Percentiles rank a stretch among this genome's conserved stretches.
Conservation (phyloP, 495 filamentous ascomycete genomes). For the Delitschia confertaspora region DNA sequence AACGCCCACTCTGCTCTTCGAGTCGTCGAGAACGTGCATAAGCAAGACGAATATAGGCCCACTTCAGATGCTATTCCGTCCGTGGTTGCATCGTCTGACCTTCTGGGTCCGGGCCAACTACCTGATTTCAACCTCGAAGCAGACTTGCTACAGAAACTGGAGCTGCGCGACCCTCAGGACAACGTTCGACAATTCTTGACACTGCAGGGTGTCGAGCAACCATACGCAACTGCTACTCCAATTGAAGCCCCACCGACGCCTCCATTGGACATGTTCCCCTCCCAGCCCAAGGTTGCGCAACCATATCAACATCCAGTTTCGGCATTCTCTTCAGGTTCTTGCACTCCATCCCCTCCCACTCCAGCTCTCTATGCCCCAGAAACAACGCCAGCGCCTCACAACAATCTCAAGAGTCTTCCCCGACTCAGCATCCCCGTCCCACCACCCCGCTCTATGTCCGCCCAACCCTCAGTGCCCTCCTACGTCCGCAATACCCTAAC, state of each 20-base stretch:
- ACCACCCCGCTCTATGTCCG: constrained; percentile 28
- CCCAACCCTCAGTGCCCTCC: constrained; percentile 19
- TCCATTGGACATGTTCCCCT: constrained; percentile 35
- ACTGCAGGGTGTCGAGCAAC: constrained; percentile 56
- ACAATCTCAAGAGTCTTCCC: constrained; percentile 32
- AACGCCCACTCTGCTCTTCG: constrained; percentile 56
- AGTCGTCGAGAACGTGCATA: constrained; percentile 34
- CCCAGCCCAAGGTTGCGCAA: constrained; percentile 16
- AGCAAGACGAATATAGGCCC: constrained; percentile 36
- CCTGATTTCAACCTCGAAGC: constrained; percentile 61
- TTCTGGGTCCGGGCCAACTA: constrained; percentile 58
- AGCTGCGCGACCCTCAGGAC: constrained; percentile 73
- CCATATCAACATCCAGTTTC: constrained; percentile 11
- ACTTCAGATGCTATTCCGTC: constrained; percentile 63
- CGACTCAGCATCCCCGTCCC: constrained; percentile 37
- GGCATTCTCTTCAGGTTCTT: constrained; percentile 14
- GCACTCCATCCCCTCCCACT: constrained; percentile 9
- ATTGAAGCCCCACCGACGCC: constrained; percentile 30
- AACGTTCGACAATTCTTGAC: constrained; percentile 80
- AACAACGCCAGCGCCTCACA: constrained; percentile 25
- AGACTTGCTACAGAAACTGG: constrained; percentile 56
- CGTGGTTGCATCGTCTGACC: constrained; percentile 81
- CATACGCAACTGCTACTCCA: constrained; percentile 34
- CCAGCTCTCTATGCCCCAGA: constrained; percentile 23
- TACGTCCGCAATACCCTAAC: too few relatives aligned